These are phyloP conservation scores for Neurospora cerealis DNA, from an alignment of 495 filamentous ascomycete species.

Conservation along the genomic window DNA sequence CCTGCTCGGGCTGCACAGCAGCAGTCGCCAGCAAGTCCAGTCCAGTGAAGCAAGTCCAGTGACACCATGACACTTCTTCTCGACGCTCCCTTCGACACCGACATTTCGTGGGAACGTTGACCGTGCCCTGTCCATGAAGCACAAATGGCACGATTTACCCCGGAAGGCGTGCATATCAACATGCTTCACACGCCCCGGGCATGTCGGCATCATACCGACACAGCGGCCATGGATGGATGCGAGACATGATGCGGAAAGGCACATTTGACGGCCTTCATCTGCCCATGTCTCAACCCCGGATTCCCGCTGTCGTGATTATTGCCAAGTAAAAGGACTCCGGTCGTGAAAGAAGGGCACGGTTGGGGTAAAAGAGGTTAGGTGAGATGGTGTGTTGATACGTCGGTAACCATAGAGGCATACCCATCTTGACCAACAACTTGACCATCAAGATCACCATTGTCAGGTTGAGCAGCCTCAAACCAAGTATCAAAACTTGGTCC, in stretches of 20 bases:
- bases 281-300: neutral
- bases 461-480: neutral
- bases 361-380: neutral
- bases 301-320: neutral
- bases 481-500: neutral
- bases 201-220: neutral
- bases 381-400: neutral
- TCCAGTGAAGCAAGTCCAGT: neutral
- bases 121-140: neutral
- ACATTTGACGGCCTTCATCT: neutral
- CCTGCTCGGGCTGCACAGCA: neutral
- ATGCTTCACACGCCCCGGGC: neutral
- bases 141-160: neutral
- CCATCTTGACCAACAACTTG: neutral
- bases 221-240: neutral
- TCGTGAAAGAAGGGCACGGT: neutral
- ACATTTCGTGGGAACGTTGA: neutral
- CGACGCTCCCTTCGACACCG: neutral
- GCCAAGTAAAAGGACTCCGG: neutral
- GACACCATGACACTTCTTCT: neutral
- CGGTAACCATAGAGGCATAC: too few species aligned
- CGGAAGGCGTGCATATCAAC: neutral
- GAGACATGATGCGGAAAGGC: neutral
- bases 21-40: neutral
- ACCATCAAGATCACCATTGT: neutral